phyloP scores from a whole-genome alignment of 1,139 yeast genomes.

The Magnusiomyces sp. region DNA sequence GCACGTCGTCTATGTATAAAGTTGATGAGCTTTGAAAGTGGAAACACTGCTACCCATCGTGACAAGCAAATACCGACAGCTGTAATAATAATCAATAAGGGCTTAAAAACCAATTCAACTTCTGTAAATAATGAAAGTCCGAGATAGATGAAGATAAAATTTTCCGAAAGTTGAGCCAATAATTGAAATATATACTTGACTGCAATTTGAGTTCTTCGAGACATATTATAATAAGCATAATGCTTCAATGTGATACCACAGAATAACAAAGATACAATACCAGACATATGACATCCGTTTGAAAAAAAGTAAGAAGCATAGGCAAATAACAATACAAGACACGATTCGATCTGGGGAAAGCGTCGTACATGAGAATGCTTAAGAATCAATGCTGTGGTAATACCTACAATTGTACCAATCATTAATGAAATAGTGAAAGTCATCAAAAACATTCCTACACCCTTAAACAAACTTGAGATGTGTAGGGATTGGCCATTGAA shows the following conservation, averaged over 20 bases:
- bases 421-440: conserved; percentile 88
- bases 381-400: conserved; percentile 77
- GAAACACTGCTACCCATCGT: conserved; percentile 96
- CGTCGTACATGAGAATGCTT: conserved; percentile 91
- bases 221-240: conserved; percentile 96
- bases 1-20: conserved; percentile 57
- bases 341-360: conserved; percentile 93
- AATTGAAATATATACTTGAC: conserved; percentile 90
- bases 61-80: conserved; percentile 88
- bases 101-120: conserved; percentile 90
- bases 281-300: conserved; percentile 98
- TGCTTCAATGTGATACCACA: conserved; percentile 96
- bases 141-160: conserved; percentile 89
- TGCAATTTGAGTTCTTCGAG: conserved; percentile 92
- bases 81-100: conserved; percentile 81
- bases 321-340: conserved; percentile 81
- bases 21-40: conserved; percentile 76
- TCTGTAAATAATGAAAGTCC: conserved; percentile 94
- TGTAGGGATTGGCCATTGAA: conserved; percentile 72
- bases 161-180: conserved; percentile 89
- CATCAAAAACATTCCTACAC: conserved; percentile 87
- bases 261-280: conserved; percentile 87
- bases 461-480: conserved; percentile 76
- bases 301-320: conserved; percentile 96
- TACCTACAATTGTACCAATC: conserved; percentile 83